A percentile compares a stretch with the other conserved stretches of the same genome.
Conservation (phyloP, 2,329 filamentous ascomycete species). For the Colletotrichum phormii region DNA sequence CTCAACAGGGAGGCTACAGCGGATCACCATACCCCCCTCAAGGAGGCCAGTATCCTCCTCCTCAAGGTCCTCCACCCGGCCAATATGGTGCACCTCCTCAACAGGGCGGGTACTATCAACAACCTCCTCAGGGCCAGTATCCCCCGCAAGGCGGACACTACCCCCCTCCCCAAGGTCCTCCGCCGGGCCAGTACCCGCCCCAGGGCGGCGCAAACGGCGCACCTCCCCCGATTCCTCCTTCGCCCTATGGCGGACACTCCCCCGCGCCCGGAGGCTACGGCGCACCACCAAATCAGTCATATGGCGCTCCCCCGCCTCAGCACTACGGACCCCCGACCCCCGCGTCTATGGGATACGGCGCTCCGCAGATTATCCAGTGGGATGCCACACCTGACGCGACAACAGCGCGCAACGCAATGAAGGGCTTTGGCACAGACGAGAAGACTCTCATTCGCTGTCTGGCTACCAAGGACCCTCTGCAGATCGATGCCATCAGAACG, state of each 20-base stretch:
- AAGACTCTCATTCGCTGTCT: constrained; percentile 78
- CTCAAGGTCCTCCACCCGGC: constrained; percentile 44
- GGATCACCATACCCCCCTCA: constrained; percentile 42
- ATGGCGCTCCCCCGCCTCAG: constrained; percentile 52
- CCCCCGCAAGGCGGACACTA: constrained; percentile 51
- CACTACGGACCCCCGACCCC: constrained; percentile 59
- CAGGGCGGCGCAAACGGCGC: constrained; percentile 51
- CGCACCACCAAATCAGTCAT: constrained; percentile 42
- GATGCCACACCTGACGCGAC: constrained; percentile 78
- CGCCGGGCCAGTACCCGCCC: constrained; percentile 47
- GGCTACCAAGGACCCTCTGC: constrained; percentile 79
- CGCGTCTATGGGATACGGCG: constrained; percentile 80
- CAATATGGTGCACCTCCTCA: constrained; percentile 53
- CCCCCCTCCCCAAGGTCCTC: constrained; percentile 45
- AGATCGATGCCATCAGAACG: constrained; percentile 75
- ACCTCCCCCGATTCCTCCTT: constrained; percentile 45
- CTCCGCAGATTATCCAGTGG: constrained; percentile 75
- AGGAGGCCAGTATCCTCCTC: constrained; percentile 50
- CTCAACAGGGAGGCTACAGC: constrained; percentile 46
- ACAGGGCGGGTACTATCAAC: constrained; percentile 48
- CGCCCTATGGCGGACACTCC: constrained; percentile 43
- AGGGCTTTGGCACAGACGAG: constrained; percentile 92
- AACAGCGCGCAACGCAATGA: constrained; percentile 84
- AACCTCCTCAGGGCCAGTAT: constrained; percentile 49
- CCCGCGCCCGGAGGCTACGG: constrained; percentile 42